Evolutionary conservation across 2,329 filamentous ascomycete genomes (phyloP), one percentile per base, ranked within the genome.

Genomic region (Amauroascus verrucosus): DNA sequence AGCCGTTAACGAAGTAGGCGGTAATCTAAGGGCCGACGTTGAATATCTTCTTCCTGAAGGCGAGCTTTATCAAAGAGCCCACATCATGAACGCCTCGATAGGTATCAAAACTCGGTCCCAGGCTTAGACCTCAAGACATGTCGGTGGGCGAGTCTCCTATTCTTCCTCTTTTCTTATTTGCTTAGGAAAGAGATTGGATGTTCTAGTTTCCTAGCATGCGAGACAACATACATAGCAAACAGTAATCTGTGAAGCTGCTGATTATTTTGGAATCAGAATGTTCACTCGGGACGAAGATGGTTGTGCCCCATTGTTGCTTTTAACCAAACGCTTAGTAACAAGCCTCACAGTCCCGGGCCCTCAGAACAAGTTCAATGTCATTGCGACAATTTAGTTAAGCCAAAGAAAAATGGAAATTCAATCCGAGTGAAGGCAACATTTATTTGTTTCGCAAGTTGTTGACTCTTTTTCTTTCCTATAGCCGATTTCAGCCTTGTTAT

Each of bases 1-100:
- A 14, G 49, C 32, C 41, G 58, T 60, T 50, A 46, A 57, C 22
- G 30, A 16, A 1, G 26, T 48, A 20, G 26, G 38, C 20, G 55
- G 59, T 33, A 53, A 59, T 13, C 51, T 57, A 51, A 56, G 63
- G 18, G 64, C 64, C 6, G 65, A 66, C 51, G 62, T 58, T 11
- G 58, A 49, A 2, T 66, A 62, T 58, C 56, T 67, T 30, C 30
- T 61, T 14, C 51, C 56, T 20, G 54, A 58, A 0, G 60, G 56
- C 51, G 56, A 55, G 30, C 51, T 65, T 13, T 61, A 60, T 54
- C 54, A 51, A 48, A 53, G 45, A 33, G 38, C n/a, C 8, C 26
- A 7, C 14, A 45, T 26, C n/a, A 14, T 8, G 5, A 43, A 43
- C 40, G 40, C 20, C 6, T 13, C 38, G 41, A 30, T 22, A 28